Evolutionary conservation across 148 eudicot genomes (phyloP).

Genomic region (Chenopodium album): DNA sequence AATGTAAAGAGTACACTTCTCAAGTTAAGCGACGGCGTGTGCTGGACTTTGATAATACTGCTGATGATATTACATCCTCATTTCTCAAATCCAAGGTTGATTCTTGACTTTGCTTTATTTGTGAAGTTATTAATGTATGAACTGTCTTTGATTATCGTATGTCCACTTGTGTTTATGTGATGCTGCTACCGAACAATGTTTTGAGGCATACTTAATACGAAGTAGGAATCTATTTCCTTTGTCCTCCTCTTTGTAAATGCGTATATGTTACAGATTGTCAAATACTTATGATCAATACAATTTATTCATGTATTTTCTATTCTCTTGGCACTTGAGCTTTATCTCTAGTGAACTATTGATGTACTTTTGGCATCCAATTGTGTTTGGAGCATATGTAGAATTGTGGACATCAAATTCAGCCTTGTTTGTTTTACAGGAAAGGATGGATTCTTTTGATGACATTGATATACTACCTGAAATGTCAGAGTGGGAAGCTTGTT

Average conservation of each 20-base stretch:
- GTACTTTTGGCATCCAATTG: background rate
- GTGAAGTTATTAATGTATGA: background rate
- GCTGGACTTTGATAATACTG: slow-evolving; percentile 59
- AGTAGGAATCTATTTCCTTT: background rate
- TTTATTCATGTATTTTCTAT: background rate
- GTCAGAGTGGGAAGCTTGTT: slow-evolving; percentile 62
- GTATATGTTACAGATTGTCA: background rate
- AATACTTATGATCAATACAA: background rate
- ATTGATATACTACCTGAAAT: slow-evolving; percentile 53
- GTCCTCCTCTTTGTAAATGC: background rate
- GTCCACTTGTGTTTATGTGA: background rate
- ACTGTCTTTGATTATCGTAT: background rate
- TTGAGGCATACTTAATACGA: background rate
- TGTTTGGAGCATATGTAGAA: background rate
- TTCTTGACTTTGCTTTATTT: slow-evolving; percentile 1
- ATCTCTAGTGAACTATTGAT: background rate
- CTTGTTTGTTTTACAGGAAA: slow-evolving; percentile 44
- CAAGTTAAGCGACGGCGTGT: slow-evolving; percentile 78
- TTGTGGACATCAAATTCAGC: background rate
- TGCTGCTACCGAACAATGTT: background rate
- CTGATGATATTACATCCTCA: slow-evolving; percentile 46
- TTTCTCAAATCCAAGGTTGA: slow-evolving; percentile 74
- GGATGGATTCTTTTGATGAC: slow-evolving; percentile 48
- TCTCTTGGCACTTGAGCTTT: background rate
- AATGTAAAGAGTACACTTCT: slow-evolving; percentile 42